phyloP scores from a whole-genome alignment of 805 yeast genomes.

The Geotrichum ghanense region DNA sequence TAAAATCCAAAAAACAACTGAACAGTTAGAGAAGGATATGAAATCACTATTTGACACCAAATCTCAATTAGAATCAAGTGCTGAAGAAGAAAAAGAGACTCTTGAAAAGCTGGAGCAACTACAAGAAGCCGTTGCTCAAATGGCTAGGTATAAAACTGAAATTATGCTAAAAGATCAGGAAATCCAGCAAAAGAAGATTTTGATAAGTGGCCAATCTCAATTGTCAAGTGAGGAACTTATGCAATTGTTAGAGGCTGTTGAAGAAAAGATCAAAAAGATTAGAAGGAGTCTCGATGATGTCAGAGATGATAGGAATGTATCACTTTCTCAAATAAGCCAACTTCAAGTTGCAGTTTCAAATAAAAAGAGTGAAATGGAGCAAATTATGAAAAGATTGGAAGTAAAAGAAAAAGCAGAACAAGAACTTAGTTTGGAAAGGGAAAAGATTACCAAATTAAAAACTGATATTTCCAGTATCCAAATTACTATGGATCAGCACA shows the following conservation, averaged over 20 bases:
- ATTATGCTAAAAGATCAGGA: too few relatives aligned
- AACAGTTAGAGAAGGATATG: not conserved
- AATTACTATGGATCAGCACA: conserved; percentile 40
- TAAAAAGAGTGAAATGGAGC: conserved; percentile 38
- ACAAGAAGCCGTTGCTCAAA: too few relatives aligned
- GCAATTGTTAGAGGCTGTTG: not conserved
- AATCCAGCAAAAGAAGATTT: too few relatives aligned
- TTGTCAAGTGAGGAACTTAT: not conserved
- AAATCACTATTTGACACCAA: too few relatives aligned
- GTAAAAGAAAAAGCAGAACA: conserved; percentile 29
- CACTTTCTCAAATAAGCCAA: not conserved
- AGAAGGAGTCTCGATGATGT: not conserved
- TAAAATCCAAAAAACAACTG: too few relatives aligned
- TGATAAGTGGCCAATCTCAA: too few relatives aligned
- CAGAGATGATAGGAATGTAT: not conserved
- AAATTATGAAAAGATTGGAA: conserved; percentile 38
- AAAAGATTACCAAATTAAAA: conserved; percentile 28
- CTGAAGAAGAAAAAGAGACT: too few relatives aligned
- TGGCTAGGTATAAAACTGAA: too few relatives aligned
- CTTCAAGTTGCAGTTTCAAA: conserved; percentile 41
- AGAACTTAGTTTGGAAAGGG: not conserved
- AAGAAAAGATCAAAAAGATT: not conserved
- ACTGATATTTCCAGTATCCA: conserved; percentile 40
- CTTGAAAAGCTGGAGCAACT: too few relatives aligned
- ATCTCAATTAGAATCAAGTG: too few relatives aligned